A percentile compares a stretch with the other conserved stretches of the same genome.
Evolutionary conservation across 345 rosid genomes (phyloP).

Genomic region (Erucastrum elatum): DNA sequence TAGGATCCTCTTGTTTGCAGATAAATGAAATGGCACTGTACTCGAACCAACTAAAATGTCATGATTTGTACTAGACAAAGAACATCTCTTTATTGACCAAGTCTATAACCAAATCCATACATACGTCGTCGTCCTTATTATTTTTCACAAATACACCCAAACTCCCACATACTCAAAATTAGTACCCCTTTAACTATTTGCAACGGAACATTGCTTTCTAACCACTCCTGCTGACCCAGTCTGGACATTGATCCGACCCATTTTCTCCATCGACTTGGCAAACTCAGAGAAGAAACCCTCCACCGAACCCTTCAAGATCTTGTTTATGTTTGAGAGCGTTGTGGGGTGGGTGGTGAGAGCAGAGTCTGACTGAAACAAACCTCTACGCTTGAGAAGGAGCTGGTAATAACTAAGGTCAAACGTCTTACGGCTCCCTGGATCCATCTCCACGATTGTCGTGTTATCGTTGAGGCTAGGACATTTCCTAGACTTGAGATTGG

Average conservation of each 20-base stretch:
- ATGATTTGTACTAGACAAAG: not conserved
- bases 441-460: constrained; percentile 74
- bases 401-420: constrained; percentile 74
- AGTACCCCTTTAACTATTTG: constrained; percentile 45
- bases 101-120: constrained; percentile 29
- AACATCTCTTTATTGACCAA: constrained; percentile 21
- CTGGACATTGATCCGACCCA: constrained; percentile 68
- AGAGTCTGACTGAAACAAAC: constrained; percentile 74
- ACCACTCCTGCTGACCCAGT: constrained; percentile 70
- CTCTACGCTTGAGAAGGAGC: constrained; percentile 60
- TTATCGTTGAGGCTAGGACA: constrained; percentile 62
- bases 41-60: constrained; percentile 1
- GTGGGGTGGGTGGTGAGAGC: constrained; percentile 63
- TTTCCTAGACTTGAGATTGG: constrained; percentile 68
- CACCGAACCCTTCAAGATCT: constrained; percentile 53
- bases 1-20: not conserved
- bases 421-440: constrained; percentile 75
- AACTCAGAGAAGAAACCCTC: constrained; percentile 59
- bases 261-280: constrained; percentile 74
- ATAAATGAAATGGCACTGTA: not conserved
- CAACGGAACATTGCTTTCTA: constrained; percentile 68
- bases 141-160: constrained; percentile 21
- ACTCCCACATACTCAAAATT: not conserved
- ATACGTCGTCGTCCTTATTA: constrained; percentile 17
- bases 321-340: constrained; percentile 48